phyloP scores from a whole-genome alignment of 768 basidiomycete genomes.

The Termitomyces sp. region DNA sequence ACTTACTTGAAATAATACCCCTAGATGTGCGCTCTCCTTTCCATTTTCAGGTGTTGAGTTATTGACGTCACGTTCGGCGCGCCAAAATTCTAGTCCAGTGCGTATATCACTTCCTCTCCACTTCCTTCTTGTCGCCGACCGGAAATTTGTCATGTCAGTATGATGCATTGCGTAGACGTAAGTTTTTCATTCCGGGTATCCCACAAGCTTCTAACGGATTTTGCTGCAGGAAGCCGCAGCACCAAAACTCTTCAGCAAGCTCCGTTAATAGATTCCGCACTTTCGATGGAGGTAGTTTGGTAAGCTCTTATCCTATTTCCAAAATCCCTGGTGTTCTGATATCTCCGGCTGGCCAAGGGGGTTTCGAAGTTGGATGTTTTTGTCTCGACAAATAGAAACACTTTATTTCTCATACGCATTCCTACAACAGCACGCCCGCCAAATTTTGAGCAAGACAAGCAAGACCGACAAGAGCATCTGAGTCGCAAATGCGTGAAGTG shows the following conservation, averaged over 20 bases:
- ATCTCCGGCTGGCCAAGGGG: background rate
- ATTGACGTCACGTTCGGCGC: constrained; percentile 7
- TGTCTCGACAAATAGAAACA: background rate
- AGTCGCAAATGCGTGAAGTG: background rate
- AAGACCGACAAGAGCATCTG: too few species aligned
- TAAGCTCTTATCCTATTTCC: background rate
- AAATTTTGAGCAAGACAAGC: too few species aligned
- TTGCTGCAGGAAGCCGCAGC: constrained; percentile 44
- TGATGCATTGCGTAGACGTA: constrained; percentile 94
- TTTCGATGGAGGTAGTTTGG: background rate
- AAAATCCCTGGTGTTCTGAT: background rate
- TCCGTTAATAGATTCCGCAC: constrained; percentile 34
- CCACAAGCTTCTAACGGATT: constrained; percentile 21
- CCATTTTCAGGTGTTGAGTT: background rate
- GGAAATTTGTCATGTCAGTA: constrained; percentile 30
- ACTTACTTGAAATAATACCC: constrained; percentile 5
- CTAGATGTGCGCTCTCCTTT: constrained; percentile 27
- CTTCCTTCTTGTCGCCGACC: constrained; percentile 3
- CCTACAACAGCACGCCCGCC: background rate
- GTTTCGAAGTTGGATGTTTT: background rate
- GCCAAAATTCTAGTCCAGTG: constrained; percentile 51
- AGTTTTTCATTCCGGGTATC: constrained; percentile 26
- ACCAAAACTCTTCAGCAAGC: constrained; percentile 79
- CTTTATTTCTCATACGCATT: background rate
- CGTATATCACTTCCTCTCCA: background rate